Conservation (phyloP, 2,329 filamentous ascomycete genomes). For the Lanzia echinophila region DNA sequence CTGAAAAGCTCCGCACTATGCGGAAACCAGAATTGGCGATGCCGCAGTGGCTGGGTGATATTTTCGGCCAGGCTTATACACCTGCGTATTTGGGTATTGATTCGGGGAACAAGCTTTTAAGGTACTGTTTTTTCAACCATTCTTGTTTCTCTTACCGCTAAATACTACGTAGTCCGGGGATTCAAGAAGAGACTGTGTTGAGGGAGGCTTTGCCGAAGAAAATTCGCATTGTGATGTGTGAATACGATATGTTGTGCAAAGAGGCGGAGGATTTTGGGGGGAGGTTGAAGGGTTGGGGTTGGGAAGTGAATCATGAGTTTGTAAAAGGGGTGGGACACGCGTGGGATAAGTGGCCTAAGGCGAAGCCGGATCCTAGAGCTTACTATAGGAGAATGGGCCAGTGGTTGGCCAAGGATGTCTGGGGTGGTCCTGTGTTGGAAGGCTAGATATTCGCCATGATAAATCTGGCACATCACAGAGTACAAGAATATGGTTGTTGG, state of each 20-base stretch:
- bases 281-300: slow-evolving; percentile 18
- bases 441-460: too few relatives aligned
- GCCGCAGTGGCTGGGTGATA: slow-evolving; percentile 8
- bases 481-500: too few relatives aligned
- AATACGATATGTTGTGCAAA: slow-evolving; percentile 17
- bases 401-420: slow-evolving; percentile 4
- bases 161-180: too few relatives aligned
- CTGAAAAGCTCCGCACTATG: not conserved
- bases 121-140: too few relatives aligned
- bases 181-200: slow-evolving; percentile 17
- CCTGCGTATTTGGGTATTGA: slow-evolving; percentile 12
- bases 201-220: slow-evolving; percentile 16
- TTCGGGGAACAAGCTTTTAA: not conserved
- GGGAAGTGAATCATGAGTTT: slow-evolving; percentile 17
- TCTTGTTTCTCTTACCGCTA: too few relatives aligned
- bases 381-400: slow-evolving; percentile 3
- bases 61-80: slow-evolving; percentile 16
- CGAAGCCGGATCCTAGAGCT: slow-evolving; percentile 1
- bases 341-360: slow-evolving; percentile 19
- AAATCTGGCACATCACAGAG: too few relatives aligned
- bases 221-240: slow-evolving; percentile 20
- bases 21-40: not conserved
- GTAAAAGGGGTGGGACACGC: slow-evolving; percentile 20
- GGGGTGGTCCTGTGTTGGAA: not conserved
- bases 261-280: slow-evolving; percentile 20